Conservation (phyloP, 495 filamentous ascomycete species). For the Penicillium roqueforti region DNA sequence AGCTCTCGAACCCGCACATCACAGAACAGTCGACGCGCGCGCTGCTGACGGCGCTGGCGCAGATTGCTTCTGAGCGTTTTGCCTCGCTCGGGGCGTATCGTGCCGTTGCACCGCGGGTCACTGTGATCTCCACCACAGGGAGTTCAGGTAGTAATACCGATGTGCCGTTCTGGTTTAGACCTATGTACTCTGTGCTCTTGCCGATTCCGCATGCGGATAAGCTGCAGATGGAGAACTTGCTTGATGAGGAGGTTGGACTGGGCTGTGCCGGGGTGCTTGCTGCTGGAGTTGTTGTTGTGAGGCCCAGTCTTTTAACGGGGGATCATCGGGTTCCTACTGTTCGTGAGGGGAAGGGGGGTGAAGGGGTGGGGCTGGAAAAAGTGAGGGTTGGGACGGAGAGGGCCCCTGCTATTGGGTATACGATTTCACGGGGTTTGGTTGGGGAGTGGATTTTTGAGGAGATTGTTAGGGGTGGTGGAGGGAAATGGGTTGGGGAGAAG, state of each 20-base stretch:
- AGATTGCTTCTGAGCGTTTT: constrained; percentile 18
- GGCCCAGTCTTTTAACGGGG: constrained; percentile 33
- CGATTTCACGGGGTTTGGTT: constrained; percentile 34
- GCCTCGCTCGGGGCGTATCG: constrained; percentile 7
- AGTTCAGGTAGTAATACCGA: constrained; percentile 25
- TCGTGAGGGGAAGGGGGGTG: constrained; percentile 6
- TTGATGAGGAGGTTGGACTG: constrained; percentile 8
- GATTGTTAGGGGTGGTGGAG: constrained; percentile 29
- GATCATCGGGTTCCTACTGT: constrained; percentile 22
- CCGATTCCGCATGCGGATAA: constrained; percentile 38
- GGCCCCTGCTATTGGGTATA: constrained; percentile 38
- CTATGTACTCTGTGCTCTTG: constrained; percentile 32
- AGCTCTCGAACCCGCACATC: constrained; percentile 25
- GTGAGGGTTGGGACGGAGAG: constrained; percentile 34
- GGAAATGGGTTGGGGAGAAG: constrained; percentile 35
- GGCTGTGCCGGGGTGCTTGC: constrained; percentile 17
- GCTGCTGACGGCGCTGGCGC: constrained; percentile 27
- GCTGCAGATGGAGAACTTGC: constrained; percentile 32
- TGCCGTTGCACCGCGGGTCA: constrained; percentile 9
- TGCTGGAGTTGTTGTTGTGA: constrained; percentile 28
- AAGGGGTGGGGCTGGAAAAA: constrained; percentile 6
- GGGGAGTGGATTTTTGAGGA: constrained; percentile 43
- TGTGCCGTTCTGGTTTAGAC: constrained; percentile 30
- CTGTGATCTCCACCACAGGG: constrained; percentile 30
- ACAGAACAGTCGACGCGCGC: constrained; percentile 21